phyloP scores from a whole-genome alignment of 345 rosid species.

The rapeseed (Brassica napus) region DNA sequence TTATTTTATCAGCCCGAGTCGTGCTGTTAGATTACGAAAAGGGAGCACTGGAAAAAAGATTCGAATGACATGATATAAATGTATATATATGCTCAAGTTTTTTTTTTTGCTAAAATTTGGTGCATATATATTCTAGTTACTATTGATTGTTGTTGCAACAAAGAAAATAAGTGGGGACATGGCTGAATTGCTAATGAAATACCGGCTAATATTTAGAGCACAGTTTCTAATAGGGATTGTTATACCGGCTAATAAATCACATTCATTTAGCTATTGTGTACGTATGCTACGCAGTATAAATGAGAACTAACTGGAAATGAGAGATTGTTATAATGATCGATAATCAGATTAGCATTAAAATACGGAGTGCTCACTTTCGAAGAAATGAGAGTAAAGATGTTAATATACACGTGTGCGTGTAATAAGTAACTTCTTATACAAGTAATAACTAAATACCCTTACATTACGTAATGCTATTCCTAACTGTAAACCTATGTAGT shows the following conservation, averaged over 20 bases:
- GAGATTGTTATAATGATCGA: neutral
- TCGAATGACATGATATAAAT: neutral
- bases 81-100: no score
- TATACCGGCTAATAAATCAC: neutral
- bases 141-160: neutral
- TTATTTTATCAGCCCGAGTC: neutral
- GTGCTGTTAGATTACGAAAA: neutral
- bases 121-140: neutral
- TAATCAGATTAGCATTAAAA: neutral
- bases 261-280: neutral
- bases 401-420: neutral
- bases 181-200: neutral
- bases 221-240: neutral
- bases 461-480: neutral
- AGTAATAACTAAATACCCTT: neutral
- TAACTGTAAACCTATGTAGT: neutral
- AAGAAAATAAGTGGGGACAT: neutral
- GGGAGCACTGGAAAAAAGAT: neutral
- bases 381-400: neutral
- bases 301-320: neutral
- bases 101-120: no score
- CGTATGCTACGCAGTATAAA: neutral
- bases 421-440: neutral
- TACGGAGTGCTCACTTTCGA: neutral
- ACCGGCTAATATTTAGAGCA: neutral